Conservation (phyloP, 257 asterid species). For the Apocynum venetum region DNA sequence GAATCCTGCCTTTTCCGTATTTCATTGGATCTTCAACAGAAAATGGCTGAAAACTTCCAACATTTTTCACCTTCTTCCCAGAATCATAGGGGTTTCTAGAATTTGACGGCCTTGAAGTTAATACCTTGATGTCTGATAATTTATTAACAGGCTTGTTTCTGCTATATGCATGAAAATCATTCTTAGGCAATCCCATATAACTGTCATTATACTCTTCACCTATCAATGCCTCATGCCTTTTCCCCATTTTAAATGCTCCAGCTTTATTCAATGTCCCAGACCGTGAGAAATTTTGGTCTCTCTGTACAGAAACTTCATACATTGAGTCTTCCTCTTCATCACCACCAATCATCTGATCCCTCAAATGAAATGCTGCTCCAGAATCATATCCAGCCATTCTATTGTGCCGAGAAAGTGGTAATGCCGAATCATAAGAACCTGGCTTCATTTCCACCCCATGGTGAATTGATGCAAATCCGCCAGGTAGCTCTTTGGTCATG, state of each 20-base stretch:
- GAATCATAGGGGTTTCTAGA: conserved; percentile 45
- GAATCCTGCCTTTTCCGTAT: conserved; percentile 57
- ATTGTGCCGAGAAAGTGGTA: conserved; percentile 40
- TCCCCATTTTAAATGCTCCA: conserved; percentile 46
- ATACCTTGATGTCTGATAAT: conserved; percentile 74
- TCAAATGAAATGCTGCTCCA: conserved; percentile 37
- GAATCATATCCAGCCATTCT: conserved; percentile 44
- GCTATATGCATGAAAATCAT: conserved; percentile 46
- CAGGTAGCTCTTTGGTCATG: conserved; percentile 41
- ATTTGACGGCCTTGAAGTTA: conserved; percentile 64
- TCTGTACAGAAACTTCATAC: conserved; percentile 60
- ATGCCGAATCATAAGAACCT: conserved; percentile 36
- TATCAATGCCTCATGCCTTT: conserved; percentile 47
- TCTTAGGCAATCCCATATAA: conserved; percentile 45
- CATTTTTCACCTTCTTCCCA: conserved; percentile 48
- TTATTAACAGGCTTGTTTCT: conserved; percentile 68
- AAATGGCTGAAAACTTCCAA: conserved; percentile 41
- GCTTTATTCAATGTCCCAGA: conserved; percentile 37
- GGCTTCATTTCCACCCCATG: conserved; percentile 45
- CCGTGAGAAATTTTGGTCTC: conserved; percentile 42
- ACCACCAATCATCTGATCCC: conserved; percentile 46
- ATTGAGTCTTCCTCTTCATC: conserved; percentile 58
- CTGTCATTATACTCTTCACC: conserved; percentile 45
- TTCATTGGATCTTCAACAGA: conserved; percentile 57
- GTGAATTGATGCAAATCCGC: conserved; percentile 41